These are phyloP conservation scores for Phytopythium ostracodes DNA, from an alignment of 352 stramenopile species.

Conservation along the genomic window DNA sequence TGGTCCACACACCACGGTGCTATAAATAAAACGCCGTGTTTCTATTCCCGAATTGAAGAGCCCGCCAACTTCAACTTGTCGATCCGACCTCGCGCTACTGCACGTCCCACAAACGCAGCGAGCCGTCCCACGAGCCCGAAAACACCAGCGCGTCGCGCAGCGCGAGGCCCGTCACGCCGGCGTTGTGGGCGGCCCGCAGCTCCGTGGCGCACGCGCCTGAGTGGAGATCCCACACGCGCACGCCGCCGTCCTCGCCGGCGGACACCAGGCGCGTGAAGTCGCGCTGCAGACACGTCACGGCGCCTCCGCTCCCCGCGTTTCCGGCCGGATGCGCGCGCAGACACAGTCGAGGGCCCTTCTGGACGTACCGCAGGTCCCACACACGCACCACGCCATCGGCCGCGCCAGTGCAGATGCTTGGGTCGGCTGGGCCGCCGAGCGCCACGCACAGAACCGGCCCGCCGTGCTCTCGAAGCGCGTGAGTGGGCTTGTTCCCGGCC, in stretches of 20 bases:
- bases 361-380: conserved; percentile 77
- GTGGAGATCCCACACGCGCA: conserved; percentile 81
- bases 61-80: not conserved
- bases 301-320: conserved; percentile 16
- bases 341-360: conserved; percentile 59
- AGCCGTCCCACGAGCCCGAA: conserved; percentile 74
- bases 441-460: conserved; percentile 68
- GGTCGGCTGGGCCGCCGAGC: conserved; percentile 66
- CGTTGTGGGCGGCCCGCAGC: conserved; percentile 41
- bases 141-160: conserved; percentile 63
- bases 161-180: conserved; percentile 58
- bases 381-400: conserved; percentile 74
- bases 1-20: not conserved
- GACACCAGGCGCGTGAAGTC: conserved; percentile 84
- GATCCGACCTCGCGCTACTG: not conserved
- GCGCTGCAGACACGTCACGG: conserved; percentile 61
- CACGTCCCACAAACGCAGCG: conserved; percentile 64
- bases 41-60: not conserved
- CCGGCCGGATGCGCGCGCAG: conserved; percentile 32
- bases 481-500: conserved; percentile 31
- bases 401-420: conserved; percentile 72
- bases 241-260: conserved; percentile 60
- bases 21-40: not conserved
- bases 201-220: conserved; percentile 65
- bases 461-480: conserved; percentile 56